A percentile compares a stretch with the other conserved stretches of the same genome.
Conservation (phyloP, 805 yeast genomes). For the Saccharomycopsis babjevae region DNA sequence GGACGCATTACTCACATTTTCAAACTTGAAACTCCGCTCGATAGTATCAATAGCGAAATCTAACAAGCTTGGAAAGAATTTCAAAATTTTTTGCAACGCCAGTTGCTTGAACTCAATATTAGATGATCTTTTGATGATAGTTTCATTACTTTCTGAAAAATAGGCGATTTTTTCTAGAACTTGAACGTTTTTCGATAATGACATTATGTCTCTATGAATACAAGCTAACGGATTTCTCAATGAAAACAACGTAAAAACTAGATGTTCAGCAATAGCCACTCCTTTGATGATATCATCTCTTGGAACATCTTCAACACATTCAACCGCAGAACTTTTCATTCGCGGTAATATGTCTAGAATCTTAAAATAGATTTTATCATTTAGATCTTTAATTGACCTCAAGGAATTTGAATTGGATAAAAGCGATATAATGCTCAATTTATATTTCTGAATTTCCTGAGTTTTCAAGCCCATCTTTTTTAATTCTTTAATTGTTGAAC, state of each 20-base stretch:
- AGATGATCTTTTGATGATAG: background rate
- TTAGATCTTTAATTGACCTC: conserved; percentile 29
- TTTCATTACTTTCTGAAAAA: conserved; percentile 9
- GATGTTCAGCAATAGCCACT: conserved; percentile 64
- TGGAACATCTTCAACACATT: conserved; percentile 66
- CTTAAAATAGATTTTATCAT: conserved; percentile 50
- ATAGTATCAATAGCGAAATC: conserved; percentile 26
- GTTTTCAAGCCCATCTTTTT: conserved; percentile 67
- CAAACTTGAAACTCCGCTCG: conserved; percentile 1
- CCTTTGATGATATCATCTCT: conserved; percentile 64
- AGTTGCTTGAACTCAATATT: background rate
- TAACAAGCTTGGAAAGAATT: conserved; percentile 31
- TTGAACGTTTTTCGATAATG: conserved; percentile 19
- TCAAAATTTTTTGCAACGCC: background rate
- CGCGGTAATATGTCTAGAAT: conserved; percentile 74
- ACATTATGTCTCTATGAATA: background rate
- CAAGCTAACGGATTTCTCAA: conserved; percentile 38
- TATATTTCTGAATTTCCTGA: conserved; percentile 43
- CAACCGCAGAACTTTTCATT: conserved; percentile 52
- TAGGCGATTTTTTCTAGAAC: conserved; percentile 11
- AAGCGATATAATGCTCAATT: conserved; percentile 42
- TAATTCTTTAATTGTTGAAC: conserved; percentile 67
- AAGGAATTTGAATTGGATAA: conserved; percentile 46
- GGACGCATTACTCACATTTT: background rate
- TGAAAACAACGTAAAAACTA: conserved; percentile 47